Evolutionary conservation across 2,329 filamentous ascomycete species (phyloP).

Genomic region (Leptoxyphium fumago): DNA sequence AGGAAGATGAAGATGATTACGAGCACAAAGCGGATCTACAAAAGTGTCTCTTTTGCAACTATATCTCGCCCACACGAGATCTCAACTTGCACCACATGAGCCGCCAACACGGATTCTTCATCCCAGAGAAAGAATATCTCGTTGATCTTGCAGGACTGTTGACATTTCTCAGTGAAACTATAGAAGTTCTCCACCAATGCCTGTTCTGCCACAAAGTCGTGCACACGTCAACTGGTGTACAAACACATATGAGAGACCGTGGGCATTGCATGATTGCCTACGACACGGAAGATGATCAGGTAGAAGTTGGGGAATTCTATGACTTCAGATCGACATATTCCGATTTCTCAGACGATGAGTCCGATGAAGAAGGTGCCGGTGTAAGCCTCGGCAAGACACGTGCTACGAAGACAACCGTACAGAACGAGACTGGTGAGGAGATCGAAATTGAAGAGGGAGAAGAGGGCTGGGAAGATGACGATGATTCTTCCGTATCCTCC

Average conservation of each 20-base stretch:
- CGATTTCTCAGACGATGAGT: constrained; percentile 53
- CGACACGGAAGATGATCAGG: constrained; percentile 71
- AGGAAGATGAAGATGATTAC: constrained; percentile 12
- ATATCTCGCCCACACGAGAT: constrained; percentile 58
- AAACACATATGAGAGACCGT: constrained; percentile 95
- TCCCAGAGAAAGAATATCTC: constrained; percentile 77
- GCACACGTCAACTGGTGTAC: constrained; percentile 61
- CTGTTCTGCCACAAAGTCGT: constrained; percentile 76
- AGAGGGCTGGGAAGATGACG: constrained; percentile 90
- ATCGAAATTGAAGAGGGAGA: constrained; percentile 38
- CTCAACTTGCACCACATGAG: constrained; percentile 82
- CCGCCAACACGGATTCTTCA: constrained; percentile 85
- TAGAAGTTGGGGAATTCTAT: constrained; percentile 92
- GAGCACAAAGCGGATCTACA: constrained; percentile 27
- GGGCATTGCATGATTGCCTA: constrained; percentile 96
- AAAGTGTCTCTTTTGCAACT: constrained; percentile 84
- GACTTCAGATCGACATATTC: constrained; percentile 95
- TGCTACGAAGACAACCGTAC: constrained; percentile 27
- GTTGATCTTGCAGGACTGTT: constrained; percentile 71
- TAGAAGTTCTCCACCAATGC: constrained; percentile 70
- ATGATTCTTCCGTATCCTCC: constrained; percentile 69
- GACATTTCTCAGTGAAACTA: constrained; percentile 61
- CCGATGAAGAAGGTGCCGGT: constrained; percentile 40
- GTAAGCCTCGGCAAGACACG: constrained; percentile 56
- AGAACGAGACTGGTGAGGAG: constrained; percentile 38